A percentile compares a stretch with the other conserved stretches of the same genome.
These are phyloP conservation scores for Delonix regia DNA, from an alignment of 306 rosid species.

Conservation along the genomic window DNA sequence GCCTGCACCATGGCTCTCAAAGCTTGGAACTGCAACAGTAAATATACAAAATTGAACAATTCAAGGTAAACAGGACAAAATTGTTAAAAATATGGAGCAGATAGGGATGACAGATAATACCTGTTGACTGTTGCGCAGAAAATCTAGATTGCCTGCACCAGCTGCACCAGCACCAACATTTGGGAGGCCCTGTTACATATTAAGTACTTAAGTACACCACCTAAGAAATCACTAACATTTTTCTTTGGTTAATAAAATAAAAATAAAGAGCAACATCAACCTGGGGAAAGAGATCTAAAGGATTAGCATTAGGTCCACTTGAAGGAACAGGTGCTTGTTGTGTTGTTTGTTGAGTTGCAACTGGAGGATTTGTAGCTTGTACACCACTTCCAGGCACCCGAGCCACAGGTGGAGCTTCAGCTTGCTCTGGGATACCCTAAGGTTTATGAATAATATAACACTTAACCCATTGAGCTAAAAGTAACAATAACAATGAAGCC, in stretches of 20 bases:
- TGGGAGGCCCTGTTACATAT: conserved; percentile 77
- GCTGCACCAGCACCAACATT: conserved; percentile 68
- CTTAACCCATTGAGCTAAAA: neutral
- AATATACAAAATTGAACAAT: conserved; percentile 6
- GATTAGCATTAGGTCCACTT: conserved; percentile 88
- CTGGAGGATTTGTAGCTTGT: conserved; percentile 53
- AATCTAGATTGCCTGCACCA: conserved; percentile 83
- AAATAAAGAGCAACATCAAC: conserved; percentile 36
- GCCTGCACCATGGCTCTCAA: conserved; percentile 94
- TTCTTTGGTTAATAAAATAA: neutral
- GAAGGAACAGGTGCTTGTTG: conserved; percentile 71
- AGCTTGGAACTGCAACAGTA: conserved; percentile 70
- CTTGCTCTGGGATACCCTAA: conserved; percentile 95
- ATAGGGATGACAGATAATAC: conserved; percentile 37
- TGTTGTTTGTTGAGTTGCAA: conserved; percentile 64
- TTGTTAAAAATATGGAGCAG: conserved; percentile 1
- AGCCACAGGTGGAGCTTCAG: conserved; percentile 68
- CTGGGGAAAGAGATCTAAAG: conserved; percentile 94
- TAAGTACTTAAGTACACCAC: conserved; percentile 31
- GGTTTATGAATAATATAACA: conserved; percentile 8
- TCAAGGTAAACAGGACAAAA: neutral
- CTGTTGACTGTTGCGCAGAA: conserved; percentile 90
- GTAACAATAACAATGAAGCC: conserved; percentile 3
- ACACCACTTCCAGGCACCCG: conserved; percentile 55
- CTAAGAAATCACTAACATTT: neutral